Base-by-base conservation (phyloP, 345 rosid species). In the Murraya paniculata region DNA sequence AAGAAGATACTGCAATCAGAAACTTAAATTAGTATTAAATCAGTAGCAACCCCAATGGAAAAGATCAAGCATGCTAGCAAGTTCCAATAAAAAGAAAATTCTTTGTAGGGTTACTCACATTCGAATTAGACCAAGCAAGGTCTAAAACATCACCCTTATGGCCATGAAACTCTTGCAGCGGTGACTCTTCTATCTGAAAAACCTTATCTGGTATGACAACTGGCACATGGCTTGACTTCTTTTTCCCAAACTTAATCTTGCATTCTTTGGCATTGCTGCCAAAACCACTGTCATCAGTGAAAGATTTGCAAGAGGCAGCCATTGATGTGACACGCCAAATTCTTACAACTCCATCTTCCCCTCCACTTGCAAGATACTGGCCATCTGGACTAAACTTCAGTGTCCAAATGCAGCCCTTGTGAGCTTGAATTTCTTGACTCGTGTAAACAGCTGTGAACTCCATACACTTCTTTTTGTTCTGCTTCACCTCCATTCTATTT, bases 321-420 rank as follows among this genome's bases (percentile, higher is more conserved):
- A 79, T 79, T 9, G 89, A 74, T 27, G 84, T 83, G 57, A 91
- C 90, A 33, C n/a, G 73, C 99, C 98, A 95, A 75, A 93, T 80
- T 64, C 91, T 91, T 19, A 95, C 85, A 65, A 89, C 75, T 9
- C 97, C 94, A 81, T 93, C 99, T 81, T 88, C 93, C 5, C 99
- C 99, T 45, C 97, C 98, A 0, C 88, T 95, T 1, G 97, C 98
- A 80, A 95, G 81, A 67, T 76, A 93, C 71, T 79, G 86, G 18
- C 98, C 97, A 78, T 89, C 92, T n/a, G 97, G 90, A 68, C 97
- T 95, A 75, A 93, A 95, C 90, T 93, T 95, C 84, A 95, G 84
- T 14, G 89, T 53, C 90, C 90, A 85, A 80, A 93, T 92, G 74
- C 67, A 80, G 75, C 99, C 94, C 1, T 79, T 87, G 78, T 93